Base-by-base conservation (phyloP, 495 filamentous ascomycete species). In the Neurospora discreta region DNA sequence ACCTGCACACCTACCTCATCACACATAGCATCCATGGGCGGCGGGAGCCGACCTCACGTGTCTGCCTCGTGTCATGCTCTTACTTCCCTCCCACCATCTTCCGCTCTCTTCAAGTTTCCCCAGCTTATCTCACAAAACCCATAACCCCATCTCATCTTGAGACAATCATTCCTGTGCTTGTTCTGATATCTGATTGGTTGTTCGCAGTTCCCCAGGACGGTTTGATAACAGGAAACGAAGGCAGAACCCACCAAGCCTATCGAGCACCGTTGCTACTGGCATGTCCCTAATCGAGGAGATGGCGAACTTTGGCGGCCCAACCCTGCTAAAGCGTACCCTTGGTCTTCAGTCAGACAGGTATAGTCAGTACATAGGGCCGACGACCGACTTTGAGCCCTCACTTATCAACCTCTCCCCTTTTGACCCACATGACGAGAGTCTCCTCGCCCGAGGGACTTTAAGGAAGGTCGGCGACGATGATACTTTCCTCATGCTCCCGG, bases 401-500 rank as follows among this genome's bases (percentile, higher is more conserved):
- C 82, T 93, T 68, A 90, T 92, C 76, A 89, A 90, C 78, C 85
- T 93, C 11, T 91, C 89, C 10, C 83, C 87, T 1, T 91, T 92
- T 78, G 89, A 92, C 79, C 86, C 85, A 30, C 88, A 89, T 70
- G 90, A 92, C 78, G 91, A 93, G 80, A 91, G 88, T 77, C 83
- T 86, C 26, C 86, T 91, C 68, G 84, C 88, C 7, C 83, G 89
- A 71, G 89, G 90, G 39, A 91, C 88, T 3, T 85, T 97, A 70
- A 87, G 95, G 67, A 91, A 92, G 73, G 92, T 95, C 71, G 93
- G 91, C 79, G 89, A 91, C 71, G 83, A 90, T 77, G 92, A 93
- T 76, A 96, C 90, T 18, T 99, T 97, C 81, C 85, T 93, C 72
- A 90, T 95, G 85, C 85, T 91, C 68, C 88, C 89, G 39, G 91